Evolutionary conservation across 768 basidiomycete genomes (phyloP), one percentile per base, ranked within the genome.

Genomic region (Mycena polygramma): DNA sequence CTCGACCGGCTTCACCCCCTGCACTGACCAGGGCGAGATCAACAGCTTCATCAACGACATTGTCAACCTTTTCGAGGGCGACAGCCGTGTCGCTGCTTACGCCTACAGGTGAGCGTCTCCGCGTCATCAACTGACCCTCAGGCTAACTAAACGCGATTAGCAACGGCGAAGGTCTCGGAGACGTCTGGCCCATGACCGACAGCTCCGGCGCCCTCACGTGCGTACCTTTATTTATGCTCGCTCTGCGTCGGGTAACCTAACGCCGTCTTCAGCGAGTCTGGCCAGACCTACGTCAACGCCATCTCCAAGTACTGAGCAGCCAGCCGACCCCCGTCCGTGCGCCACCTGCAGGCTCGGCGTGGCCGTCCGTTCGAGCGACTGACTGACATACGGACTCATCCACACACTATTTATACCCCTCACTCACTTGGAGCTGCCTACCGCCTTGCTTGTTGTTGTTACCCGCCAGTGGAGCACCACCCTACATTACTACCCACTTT

Each of bases 111-210:
- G 22, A 48, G 7, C 19, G n/a, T n/a, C n/a, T n/a, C n/a, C n/a
- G n/a, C n/a, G n/a, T n/a, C n/a, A n/a, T n/a, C n/a, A n/a, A n/a
- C n/a, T n/a, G n/a, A n/a, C n/a, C n/a, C n/a, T n/a, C n/a, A n/a
- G n/a, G n/a, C n/a, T n/a, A n/a, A n/a, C 58, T 60, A 20, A 67
- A 37, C 20, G 20, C 2, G 0, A 30, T 15, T 19, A 68, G 85
- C 75, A 86, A 86, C 66, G 85, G 85, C 9, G 73, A 81, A 36
- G 85, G 85, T 20, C 81, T 86, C 22, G 85, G 85, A 13, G 76
- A 82, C 64, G 82, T 82, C 35, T 86, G 85, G 85, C 85, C 85
- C 10, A 77, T 86, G 77, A 83, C 60, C n/a, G 57, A 45, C 49
- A 22, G 60, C 36, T n/a, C 3, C 37, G 72, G 68, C 14, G 22